Base-by-base conservation (phyloP, 176 grass and related monocot genomes). In the Guadua angustifolia region DNA sequence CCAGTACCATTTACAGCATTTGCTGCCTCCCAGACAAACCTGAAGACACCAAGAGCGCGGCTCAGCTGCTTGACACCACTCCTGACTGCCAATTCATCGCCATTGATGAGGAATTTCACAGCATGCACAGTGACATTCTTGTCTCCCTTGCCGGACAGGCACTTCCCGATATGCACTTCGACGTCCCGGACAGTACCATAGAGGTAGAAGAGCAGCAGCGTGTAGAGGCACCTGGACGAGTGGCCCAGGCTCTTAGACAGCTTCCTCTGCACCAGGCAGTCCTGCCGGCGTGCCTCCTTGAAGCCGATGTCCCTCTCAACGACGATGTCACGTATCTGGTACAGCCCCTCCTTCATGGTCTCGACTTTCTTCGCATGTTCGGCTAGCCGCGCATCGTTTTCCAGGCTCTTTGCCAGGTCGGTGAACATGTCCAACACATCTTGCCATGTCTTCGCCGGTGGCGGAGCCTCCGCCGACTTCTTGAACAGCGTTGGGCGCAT, bases 341-440 rank as follows among this genome's bases (percentile, higher is more conserved):
- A 87, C 50, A 97, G 65, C 22, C 92, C 94, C 56, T 92, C 94
- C 76, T 91, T 94, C 94, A 94, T 91, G 11, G 81, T 80, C 58
- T 91, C 84, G 40, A 97, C 82, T 88, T 97, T 94, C 6, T 83
- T 73, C 10, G 84, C 38, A 71, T 97, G 88, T 13, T 33, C 52
- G 61, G 62, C 17, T 7, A 97, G 69, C 42, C 64, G 64, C 0
- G 84, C 15, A 50, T 92, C 92, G 80, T 60, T 10, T 4, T 36
- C 73, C 5, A 97, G 63, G 86, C 70, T 89, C 86, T 92, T 86
- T 0, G 65, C 72, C n/a, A 94, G 88, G 89, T 97, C 92, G 5
- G 56, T 58, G 78, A 92, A 94, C 90, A 97, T 97, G 79, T 91
- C 90, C 5, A 97, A 83, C 67, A 97, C 90, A 58, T 97, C 90